phyloP scores from a whole-genome alignment of 768 basidiomycete genomes.

The Lactifluus rugatus region DNA sequence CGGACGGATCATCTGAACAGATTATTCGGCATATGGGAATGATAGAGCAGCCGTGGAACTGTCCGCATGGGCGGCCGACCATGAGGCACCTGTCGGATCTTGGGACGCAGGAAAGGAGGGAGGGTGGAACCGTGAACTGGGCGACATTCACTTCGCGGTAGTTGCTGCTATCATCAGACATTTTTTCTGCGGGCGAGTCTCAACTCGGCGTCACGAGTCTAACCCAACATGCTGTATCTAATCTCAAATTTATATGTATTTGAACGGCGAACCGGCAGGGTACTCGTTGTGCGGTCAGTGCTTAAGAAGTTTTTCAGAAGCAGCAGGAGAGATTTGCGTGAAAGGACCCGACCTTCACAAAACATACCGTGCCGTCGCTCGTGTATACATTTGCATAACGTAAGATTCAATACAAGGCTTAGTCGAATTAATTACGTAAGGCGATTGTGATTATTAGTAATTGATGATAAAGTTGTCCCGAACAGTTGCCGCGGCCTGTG shows the following conservation, averaged over 20 bases:
- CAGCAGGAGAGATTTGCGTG: not conserved
- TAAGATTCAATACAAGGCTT: not conserved
- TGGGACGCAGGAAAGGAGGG: not conserved
- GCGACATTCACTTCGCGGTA: not conserved
- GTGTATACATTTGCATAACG: not conserved
- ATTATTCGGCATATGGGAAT: conserved; percentile 28
- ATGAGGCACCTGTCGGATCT: conserved; percentile 24
- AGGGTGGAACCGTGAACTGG: conserved; percentile 8
- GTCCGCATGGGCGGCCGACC: conserved; percentile 29
- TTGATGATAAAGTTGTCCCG: too few relatives aligned
- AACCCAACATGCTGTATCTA: not conserved
- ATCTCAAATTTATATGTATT: not conserved
- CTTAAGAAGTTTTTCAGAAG: not conserved
- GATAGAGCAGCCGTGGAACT: conserved; percentile 31
- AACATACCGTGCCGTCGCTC: not conserved
- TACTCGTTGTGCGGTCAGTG: not conserved
- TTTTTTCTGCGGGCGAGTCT: not conserved
- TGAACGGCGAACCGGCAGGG: not conserved
- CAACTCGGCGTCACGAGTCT: not conserved
- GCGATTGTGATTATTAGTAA: not conserved
- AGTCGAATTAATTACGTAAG: not conserved
- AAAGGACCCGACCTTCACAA: not conserved
- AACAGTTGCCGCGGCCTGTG: too few relatives aligned
- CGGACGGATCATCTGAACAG: conserved; percentile 12
- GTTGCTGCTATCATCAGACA: not conserved